These are phyloP conservation scores for Coemansia sp. DNA, from an alignment of 192 early-diverging fungal species.

Conservation along the genomic window DNA sequence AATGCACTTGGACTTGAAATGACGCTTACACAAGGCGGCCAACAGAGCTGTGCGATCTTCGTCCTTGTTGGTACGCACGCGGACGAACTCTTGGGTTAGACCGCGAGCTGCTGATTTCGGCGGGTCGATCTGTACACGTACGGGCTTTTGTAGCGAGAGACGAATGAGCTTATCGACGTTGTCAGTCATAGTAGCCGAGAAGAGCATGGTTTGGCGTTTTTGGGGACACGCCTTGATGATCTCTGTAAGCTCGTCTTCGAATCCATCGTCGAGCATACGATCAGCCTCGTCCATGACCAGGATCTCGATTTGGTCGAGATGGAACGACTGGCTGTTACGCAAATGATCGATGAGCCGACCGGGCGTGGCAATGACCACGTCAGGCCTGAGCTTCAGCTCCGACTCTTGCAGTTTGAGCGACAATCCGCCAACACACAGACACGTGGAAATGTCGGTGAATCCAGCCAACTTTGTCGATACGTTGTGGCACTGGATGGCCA, in stretches of 20 bases:
- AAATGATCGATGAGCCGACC: constrained; percentile 98
- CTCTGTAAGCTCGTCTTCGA: constrained; percentile 92
- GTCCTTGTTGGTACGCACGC: constrained; percentile 85
- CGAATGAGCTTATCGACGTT: constrained; percentile 94
- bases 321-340: constrained; percentile 88
- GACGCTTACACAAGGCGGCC: constrained; percentile 78
- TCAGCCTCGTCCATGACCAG: constrained; percentile 99
- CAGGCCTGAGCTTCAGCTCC: constrained; percentile 83
- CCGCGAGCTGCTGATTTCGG: constrained; percentile 73
- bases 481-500: constrained; percentile 95
- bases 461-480: constrained; percentile 83
- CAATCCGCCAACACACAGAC: constrained; percentile 91
- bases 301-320: constrained; percentile 88
- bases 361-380: constrained; percentile 96
- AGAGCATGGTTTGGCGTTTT: constrained; percentile 95
- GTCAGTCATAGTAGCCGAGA: constrained; percentile 99
- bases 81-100: constrained; percentile 94
- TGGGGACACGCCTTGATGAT: constrained; percentile 88
- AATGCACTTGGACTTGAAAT: constrained; percentile 78
- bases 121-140: constrained; percentile 86
- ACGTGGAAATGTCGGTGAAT: constrained; percentile 86
- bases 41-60: constrained; percentile 85
- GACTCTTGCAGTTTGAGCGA: constrained; percentile 82
- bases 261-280: constrained; percentile 97
- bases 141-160: constrained; percentile 87